Evolutionary conservation across 1,139 yeast genomes (phyloP), one percentile per base, ranked within the genome.

Genomic region (Zygosaccharomyces sapae): DNA sequence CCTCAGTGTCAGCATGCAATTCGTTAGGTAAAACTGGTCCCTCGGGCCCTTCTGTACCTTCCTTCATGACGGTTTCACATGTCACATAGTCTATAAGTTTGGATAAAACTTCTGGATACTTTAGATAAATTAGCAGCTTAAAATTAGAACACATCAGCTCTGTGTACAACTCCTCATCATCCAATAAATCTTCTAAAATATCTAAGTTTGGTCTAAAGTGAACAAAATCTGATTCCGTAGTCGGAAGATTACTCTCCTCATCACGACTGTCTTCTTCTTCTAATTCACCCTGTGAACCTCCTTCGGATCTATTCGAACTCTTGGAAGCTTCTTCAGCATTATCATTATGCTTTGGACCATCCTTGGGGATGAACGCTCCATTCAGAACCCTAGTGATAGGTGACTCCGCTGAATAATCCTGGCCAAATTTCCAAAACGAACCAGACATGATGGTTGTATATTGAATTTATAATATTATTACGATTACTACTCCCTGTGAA

Each of bases 401-500:
- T 7, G 90, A 81, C 42, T 82, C 79, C 44, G 88, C 79, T 44
- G 89, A 79, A 66, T 86, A 86, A 54, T 88, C 92, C 66, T 83
- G 86, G 48, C 90, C 87, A 68, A 87, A 86, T 66, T 87, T 84
- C 97, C 97, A 90, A 67, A 89, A 90, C 38, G 92, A 78, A 30
- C 86, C 85, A 2, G 90, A 82, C 92, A 83, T 83, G 45, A 25
- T 53, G 44, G 6, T 40, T 9, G 30, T 36, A 16, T 24, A 12
- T 10, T 22, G n/a, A n/a, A n/a, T n/a, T n/a, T n/a, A n/a, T n/a
- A n/a, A n/a, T n/a, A n/a, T n/a, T n/a, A n/a, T n/a, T n/a, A n/a
- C n/a, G n/a, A n/a, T n/a, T n/a, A n/a, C n/a, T n/a, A n/a, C n/a
- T n/a, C n/a, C n/a, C 10, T 27, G 30, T 27, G 30, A 9, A 27